These are phyloP conservation scores for Phialophora verrucosa DNA, from an alignment of 2,329 filamentous ascomycete species.

Conservation along the genomic window DNA sequence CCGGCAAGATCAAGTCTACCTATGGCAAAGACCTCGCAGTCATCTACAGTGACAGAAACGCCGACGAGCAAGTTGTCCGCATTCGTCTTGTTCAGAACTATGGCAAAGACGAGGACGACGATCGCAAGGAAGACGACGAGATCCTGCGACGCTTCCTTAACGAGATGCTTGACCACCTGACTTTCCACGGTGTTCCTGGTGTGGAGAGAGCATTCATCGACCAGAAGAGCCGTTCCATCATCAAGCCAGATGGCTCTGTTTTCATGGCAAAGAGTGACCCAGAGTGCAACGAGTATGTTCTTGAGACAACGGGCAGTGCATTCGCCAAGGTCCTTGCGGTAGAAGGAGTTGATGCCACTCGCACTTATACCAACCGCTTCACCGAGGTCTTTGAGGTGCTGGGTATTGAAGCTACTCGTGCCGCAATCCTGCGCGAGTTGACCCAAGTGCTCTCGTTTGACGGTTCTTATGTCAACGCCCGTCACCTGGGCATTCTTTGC, in stretches of 20 bases:
- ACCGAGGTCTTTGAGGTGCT: conserved; percentile 94
- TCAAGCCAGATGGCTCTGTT: conserved; percentile 72
- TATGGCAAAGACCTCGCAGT: conserved; percentile 85
- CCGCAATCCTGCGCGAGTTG: conserved; percentile 84
- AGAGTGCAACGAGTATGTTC: conserved; percentile 87
- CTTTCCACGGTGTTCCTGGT: conserved; percentile 85
- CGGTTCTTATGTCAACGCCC: conserved; percentile 99
- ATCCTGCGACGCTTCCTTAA: conserved; percentile 91
- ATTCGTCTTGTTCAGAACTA: conserved; percentile 77
- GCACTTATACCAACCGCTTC: conserved; percentile 94
- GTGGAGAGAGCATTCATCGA: conserved; percentile 94
- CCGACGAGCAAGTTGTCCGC: conserved; percentile 91
- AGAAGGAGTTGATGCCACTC: conserved; percentile 81
- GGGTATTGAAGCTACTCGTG: conserved; percentile 91
- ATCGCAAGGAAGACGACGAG: conserved; percentile 80
- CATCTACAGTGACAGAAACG: conserved; percentile 98
- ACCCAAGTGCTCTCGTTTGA: conserved; percentile 95
- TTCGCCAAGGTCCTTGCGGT: conserved; percentile 83
- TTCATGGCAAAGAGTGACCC: conserved; percentile 74
- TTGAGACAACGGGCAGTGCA: conserved; percentile 91
- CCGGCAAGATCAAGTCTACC: conserved; percentile 83
- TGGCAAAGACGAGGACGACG: conserved; percentile 74
- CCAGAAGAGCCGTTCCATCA: conserved; percentile 72
- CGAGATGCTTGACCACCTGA: conserved; percentile 88
- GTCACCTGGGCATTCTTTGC: conserved; percentile 90